Percentiles rank a stretch among this genome's conserved stretches.
Evolutionary conservation across 2,329 filamentous ascomycete species (phyloP).

Genomic region (Colletotrichum godetiae): DNA sequence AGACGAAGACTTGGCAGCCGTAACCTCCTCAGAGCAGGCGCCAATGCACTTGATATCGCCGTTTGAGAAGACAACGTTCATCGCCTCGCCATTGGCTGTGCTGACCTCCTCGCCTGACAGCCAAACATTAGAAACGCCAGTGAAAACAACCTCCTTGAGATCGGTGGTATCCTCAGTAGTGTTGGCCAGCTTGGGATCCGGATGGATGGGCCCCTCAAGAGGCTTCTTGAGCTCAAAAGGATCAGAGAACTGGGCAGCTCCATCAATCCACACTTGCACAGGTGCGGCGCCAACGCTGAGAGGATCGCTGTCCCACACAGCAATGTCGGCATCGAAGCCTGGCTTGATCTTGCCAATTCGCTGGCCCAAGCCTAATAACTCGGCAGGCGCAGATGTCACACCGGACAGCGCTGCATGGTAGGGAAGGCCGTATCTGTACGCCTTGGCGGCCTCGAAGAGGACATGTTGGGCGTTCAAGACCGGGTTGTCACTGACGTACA

Average conservation of each 20-base stretch:
- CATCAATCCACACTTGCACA: constrained; percentile 73
- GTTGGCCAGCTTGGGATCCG: constrained; percentile 52
- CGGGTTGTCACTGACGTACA: constrained; percentile 79
- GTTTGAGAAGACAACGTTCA: constrained; percentile 62
- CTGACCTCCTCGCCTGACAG: constrained; percentile 53
- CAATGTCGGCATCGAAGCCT: constrained; percentile 71
- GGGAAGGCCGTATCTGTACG: constrained; percentile 68
- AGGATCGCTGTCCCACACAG: constrained; percentile 73
- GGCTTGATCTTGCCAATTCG: constrained; percentile 71
- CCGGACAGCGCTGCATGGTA: constrained; percentile 69
- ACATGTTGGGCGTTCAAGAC: constrained; percentile 78
- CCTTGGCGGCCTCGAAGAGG: constrained; percentile 72
- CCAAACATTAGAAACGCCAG: constrained; percentile 64
- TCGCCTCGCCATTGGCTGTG: constrained; percentile 38
- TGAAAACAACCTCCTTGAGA: constrained; percentile 61
- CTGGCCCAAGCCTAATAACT: constrained; percentile 66
- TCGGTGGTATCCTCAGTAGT: constrained; percentile 54
- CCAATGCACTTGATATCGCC: constrained; percentile 70
- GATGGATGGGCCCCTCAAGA: constrained; percentile 48
- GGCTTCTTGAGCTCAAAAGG: constrained; percentile 67
- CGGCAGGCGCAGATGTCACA: constrained; percentile 69
- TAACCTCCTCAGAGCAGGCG: constrained; percentile 57
- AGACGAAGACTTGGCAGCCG: constrained; percentile 46
- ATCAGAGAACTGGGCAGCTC: constrained; percentile 65
- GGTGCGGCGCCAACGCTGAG: constrained; percentile 69